Percentiles rank a stretch among this genome's conserved stretches.
phyloP scores from a whole-genome alignment of 345 rosid species.

The Mallotus nudiflorus region DNA sequence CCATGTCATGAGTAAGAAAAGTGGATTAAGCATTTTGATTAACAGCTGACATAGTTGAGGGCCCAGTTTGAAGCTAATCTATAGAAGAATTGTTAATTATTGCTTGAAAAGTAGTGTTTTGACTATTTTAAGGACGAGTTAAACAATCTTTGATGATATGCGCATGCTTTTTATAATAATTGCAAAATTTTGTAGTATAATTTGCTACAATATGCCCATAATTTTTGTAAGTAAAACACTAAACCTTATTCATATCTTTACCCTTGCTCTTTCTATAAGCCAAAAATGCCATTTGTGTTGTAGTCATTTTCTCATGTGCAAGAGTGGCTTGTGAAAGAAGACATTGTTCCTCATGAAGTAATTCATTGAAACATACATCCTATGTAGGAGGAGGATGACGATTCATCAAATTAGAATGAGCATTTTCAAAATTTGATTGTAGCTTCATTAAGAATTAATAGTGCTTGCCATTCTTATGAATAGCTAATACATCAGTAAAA shows the following conservation, averaged over 20 bases:
- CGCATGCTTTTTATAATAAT: background rate
- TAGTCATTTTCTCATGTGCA: background rate
- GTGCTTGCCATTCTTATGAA: background rate
- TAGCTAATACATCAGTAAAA: background rate
- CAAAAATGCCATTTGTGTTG: background rate
- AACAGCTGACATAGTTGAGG: background rate
- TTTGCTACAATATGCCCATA: background rate
- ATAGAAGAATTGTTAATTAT: background rate
- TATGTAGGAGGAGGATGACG: background rate
- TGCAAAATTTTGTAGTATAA: background rate
- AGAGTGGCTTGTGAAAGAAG: background rate
- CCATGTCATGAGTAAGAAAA: background rate
- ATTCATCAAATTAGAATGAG: slow-evolving; percentile 2
- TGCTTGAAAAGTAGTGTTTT: background rate
- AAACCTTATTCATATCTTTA: background rate
- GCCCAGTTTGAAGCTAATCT: background rate
- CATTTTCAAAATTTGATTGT: background rate
- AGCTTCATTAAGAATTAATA: background rate
- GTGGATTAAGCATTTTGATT: background rate
- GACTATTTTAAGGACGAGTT: background rate
- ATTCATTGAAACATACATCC: background rate
- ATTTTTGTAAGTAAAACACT: background rate
- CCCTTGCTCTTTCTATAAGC: background rate
- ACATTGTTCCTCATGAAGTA: background rate
- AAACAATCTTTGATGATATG: slow-evolving; percentile 15